phyloP scores from a whole-genome alignment of 768 basidiomycete species.

The Boletus rubropictus region DNA sequence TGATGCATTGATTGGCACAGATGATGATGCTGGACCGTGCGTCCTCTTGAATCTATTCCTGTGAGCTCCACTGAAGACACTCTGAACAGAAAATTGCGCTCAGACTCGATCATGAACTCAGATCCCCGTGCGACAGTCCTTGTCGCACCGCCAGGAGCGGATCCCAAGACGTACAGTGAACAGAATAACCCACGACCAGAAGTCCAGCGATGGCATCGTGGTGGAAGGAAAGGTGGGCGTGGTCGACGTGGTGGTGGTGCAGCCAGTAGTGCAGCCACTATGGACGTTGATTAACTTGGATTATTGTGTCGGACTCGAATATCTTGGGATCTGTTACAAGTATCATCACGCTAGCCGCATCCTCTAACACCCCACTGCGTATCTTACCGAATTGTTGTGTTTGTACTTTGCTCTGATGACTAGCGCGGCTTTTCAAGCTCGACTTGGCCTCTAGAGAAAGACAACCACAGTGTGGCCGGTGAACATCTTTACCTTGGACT shows the following conservation, averaged over 20 bases:
- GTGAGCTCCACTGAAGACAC: neutral
- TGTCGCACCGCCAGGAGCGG: conserved; percentile 60
- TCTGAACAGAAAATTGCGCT: conserved; percentile 69
- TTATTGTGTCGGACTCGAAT: neutral
- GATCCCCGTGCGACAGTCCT: conserved; percentile 65
- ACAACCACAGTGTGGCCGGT: no score
- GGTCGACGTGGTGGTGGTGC: conserved; percentile 21
- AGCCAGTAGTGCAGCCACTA: conserved; percentile 12
- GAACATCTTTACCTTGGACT: neutral
- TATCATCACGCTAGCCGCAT: conserved; percentile 15
- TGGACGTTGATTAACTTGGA: conserved; percentile 27
- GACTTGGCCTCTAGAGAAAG: no score
- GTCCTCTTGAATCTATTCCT: neutral
- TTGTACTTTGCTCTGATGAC: conserved; percentile 6
- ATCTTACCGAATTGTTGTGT: conserved; percentile 23
- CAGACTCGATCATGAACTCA: conserved; percentile 59
- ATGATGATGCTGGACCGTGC: conserved; percentile 50
- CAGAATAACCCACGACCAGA: conserved; percentile 21
- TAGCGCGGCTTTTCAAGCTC: no score
- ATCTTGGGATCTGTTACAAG: conserved; percentile 10
- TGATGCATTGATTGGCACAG: conserved; percentile 51
- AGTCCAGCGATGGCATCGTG: conserved; percentile 25
- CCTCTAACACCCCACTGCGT: conserved; percentile 20
- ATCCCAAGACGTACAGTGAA: conserved; percentile 48
- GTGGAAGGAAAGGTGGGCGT: conserved; percentile 21